phyloP scores from a whole-genome alignment of 2,329 filamentous ascomycete species.

The Xylariales sp. region DNA sequence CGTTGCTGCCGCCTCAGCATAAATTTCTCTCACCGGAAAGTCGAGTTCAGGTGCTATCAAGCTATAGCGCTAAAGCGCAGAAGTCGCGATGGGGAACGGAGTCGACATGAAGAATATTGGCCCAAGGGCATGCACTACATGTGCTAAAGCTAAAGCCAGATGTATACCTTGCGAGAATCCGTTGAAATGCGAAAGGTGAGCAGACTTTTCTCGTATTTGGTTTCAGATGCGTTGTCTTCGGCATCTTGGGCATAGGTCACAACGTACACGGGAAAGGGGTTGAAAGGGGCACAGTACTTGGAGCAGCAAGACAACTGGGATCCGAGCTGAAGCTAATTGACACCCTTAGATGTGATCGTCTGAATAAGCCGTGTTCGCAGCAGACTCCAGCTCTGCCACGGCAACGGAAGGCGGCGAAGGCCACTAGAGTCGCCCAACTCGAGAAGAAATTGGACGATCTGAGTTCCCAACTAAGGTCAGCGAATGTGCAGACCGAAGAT shows the following conservation, averaged over 20 bases:
- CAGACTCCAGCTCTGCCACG: constrained; percentile 8
- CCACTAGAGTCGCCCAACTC: background rate
- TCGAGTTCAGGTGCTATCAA: no score
- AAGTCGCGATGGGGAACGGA: no score
- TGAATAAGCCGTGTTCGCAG: constrained; percentile 9
- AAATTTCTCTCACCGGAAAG: background rate
- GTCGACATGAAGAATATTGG: constrained; percentile 7
- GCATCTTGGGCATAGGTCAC: no score
- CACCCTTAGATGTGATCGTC: constrained; percentile 8
- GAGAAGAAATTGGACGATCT: constrained; percentile 1
- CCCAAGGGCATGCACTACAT: constrained; percentile 10
- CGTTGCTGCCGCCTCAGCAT: background rate
- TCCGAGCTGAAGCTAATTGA: background rate
- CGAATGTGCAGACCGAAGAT: background rate
- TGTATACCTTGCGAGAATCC: constrained; percentile 7
- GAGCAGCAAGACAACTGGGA: no score
- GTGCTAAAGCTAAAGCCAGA: constrained; percentile 11
- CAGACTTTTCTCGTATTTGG: background rate
- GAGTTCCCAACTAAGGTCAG: background rate
- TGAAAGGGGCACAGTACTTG: no score
- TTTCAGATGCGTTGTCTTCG: no score
- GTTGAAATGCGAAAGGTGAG: constrained; percentile 11
- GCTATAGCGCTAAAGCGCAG: no score
- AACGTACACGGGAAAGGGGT: no score
- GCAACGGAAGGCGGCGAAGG: background rate